Percentiles rank a stretch among this genome's conserved stretches.
Evolutionary conservation across 106 monocot species (phyloP).

Genomic region (Platanthera guangdongensis): DNA sequence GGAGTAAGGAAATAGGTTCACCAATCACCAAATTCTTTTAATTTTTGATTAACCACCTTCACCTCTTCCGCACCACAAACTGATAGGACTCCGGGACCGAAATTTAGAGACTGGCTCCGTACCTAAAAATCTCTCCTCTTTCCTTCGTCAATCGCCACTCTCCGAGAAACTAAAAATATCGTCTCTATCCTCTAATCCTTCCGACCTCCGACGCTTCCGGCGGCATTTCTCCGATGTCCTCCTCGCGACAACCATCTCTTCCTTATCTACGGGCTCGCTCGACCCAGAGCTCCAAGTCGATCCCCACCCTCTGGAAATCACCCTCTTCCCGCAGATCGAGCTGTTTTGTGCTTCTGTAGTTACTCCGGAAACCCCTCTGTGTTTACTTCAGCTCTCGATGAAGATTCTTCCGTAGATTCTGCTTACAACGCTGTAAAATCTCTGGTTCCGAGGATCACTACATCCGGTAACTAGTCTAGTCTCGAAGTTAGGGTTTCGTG

Average conservation of each 20-base stretch:
- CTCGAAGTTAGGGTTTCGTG: not conserved
- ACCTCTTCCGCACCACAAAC: no score
- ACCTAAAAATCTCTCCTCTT: no score
- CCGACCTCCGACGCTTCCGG: not conserved
- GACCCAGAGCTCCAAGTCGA: not conserved
- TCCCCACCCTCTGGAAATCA: not conserved
- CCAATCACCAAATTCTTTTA: no score
- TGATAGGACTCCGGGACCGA: no score
- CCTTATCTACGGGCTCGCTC: not conserved
- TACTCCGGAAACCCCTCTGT: not conserved
- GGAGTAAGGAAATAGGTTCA: no score
- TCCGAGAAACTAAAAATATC: not conserved
- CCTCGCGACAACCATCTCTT: not conserved
- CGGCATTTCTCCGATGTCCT: not conserved
- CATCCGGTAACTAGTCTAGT: not conserved
- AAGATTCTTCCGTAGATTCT: not conserved
- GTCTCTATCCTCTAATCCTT: not conserved
- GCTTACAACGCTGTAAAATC: not conserved
- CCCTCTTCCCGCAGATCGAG: not conserved
- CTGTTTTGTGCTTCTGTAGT: not conserved
- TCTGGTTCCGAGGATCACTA: not conserved
- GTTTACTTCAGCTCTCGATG: not conserved
- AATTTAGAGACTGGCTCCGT: no score
- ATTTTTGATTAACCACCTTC: no score
- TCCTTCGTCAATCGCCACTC: no score